Percentiles rank a stretch among this genome's conserved stretches.
Conservation (phyloP, 1,284 basidiomycete species). For the Ganoderma lingzhi region DNA sequence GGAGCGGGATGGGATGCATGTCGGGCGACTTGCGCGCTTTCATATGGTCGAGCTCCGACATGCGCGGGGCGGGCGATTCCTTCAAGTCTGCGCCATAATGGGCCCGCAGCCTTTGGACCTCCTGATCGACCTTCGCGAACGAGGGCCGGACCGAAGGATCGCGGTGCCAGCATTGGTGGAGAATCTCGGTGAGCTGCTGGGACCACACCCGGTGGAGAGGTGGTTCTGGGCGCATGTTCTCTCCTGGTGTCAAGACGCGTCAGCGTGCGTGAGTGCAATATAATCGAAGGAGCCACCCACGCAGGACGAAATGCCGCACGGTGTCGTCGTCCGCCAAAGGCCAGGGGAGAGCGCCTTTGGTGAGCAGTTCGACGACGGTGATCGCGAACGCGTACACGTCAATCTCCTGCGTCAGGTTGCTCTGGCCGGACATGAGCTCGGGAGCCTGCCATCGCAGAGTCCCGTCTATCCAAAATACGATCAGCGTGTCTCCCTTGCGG, state of each 20-base stretch:
- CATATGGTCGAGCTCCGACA: constrained; percentile 30
- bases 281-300: constrained; percentile 48
- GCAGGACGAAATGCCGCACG: constrained; percentile 65
- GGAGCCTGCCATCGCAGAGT: constrained; percentile 79
- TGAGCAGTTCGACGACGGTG: constrained; percentile 73
- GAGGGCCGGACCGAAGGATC: constrained; percentile 54
- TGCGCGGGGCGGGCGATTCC: constrained; percentile 36
- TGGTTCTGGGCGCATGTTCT: constrained; percentile 61
- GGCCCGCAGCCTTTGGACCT: constrained; percentile 48
- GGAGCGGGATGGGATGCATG: constrained; percentile 48
- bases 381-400: constrained; percentile 83
- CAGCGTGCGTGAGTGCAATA: constrained; percentile 5
- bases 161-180: constrained; percentile 58
- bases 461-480: constrained; percentile 48
- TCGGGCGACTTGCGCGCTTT: constrained; percentile 43
- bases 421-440: constrained; percentile 66
- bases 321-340: constrained; percentile 61
- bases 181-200: constrained; percentile 45
- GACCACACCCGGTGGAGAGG: constrained; percentile 46
- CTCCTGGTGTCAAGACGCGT: constrained; percentile 46
- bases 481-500: not conserved
- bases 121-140: constrained; percentile 53
- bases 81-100: constrained; percentile 41
- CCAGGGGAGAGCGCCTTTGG: constrained; percentile 72
- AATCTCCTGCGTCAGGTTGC: constrained; percentile 60